Conservation (phyloP, 163 green algal species). For the Chlamydomonas reinhardtii region DNA sequence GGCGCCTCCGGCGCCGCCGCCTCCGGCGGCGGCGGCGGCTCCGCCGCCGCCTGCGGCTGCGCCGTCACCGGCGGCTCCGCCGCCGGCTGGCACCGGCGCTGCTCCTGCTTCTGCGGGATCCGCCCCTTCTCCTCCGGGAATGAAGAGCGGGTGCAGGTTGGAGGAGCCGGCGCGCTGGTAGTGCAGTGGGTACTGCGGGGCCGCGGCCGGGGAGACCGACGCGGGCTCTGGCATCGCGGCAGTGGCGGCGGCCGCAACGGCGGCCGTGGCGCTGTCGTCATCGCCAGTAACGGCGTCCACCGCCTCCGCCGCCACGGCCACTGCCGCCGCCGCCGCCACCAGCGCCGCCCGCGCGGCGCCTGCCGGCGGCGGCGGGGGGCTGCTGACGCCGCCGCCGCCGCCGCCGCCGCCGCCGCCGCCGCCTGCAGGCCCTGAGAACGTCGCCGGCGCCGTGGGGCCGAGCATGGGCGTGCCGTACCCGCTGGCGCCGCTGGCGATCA, state of each 20-base stretch:
- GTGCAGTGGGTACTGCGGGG: neutral
- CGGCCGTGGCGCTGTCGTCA: neutral
- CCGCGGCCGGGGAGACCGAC: neutral
- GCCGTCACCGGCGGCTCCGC: neutral
- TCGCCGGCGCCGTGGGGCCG: no score
- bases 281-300: no score
- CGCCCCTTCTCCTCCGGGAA: neutral
- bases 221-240: neutral
- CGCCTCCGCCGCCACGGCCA: neutral
- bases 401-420: neutral
- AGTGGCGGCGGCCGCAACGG: no score
- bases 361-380: neutral
- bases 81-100: no score
- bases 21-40: neutral
- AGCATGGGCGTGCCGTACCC: no score
- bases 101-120: no score
- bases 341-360: neutral
- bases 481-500: no score
- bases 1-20: neutral
- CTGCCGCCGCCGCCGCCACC: neutral
- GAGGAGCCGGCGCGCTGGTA: slow-evolving; percentile 46
- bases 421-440: neutral
- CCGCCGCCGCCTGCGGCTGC: neutral
- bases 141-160: neutral
- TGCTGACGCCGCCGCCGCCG: neutral